Percentiles rank a stretch among this genome's conserved stretches.
These are phyloP conservation scores for Helicocarpus griseus DNA, from an alignment of 2,329 filamentous ascomycete species.

Conservation along the genomic window DNA sequence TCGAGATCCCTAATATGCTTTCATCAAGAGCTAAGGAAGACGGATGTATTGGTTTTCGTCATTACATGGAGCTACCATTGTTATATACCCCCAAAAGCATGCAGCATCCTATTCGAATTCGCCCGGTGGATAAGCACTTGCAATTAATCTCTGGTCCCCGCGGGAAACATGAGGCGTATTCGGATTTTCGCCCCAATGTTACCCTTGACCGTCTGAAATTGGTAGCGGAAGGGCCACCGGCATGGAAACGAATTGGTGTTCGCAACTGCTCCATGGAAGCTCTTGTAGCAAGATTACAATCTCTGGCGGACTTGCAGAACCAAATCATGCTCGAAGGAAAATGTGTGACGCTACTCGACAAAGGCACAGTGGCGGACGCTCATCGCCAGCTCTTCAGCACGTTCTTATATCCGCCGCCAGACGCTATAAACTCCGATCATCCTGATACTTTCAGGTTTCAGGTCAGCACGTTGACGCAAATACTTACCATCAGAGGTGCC, in stretches of 20 bases:
- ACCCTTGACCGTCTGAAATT: constrained; percentile 28
- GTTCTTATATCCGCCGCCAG: constrained; percentile 29
- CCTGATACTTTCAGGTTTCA: constrained; percentile 34
- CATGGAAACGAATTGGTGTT: constrained; percentile 34
- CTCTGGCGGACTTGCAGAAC: constrained; percentile 25
- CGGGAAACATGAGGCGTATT: constrained; percentile 22
- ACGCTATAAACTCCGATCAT: constrained; percentile 17
- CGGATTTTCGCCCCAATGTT: constrained; percentile 26
- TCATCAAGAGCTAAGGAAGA: constrained; percentile 35
- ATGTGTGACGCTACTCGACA: constrained; percentile 27
- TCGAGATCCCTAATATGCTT: constrained; percentile 42
- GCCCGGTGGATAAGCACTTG: constrained; percentile 21
- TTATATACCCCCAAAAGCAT: constrained; percentile 7
- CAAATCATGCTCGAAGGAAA: constrained; percentile 23
- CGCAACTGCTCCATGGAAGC: constrained; percentile 26
- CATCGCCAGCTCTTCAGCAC: constrained; percentile 27
- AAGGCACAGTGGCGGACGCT: constrained; percentile 23
- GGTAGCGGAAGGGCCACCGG: constrained; percentile 27
- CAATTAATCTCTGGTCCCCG: neutral
- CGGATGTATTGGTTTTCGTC: constrained; percentile 37
- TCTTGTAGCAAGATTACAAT: constrained; percentile 27
- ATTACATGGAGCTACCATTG: constrained; percentile 39
- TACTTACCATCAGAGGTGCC: constrained; percentile 33
- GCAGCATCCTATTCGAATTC: constrained; percentile 12
- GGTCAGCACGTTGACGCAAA: constrained; percentile 35